These are phyloP conservation scores for Taiozyma onychis DNA, from an alignment of 1,139 yeast genomes.

Conservation along the genomic window DNA sequence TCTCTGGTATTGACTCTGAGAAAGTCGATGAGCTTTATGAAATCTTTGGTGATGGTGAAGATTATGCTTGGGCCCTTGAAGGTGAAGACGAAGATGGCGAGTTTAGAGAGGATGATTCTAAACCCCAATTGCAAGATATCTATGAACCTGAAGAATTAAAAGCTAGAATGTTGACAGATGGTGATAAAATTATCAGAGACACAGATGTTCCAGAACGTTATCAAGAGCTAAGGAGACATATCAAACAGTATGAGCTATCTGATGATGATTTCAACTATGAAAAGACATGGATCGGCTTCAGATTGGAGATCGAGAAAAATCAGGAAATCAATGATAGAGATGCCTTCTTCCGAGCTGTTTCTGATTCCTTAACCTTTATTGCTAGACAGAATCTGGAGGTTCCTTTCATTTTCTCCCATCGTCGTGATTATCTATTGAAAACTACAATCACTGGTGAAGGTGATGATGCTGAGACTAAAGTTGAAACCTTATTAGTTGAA, in stretches of 20 bases:
- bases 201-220: conserved; percentile 91
- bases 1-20: conserved; percentile 83
- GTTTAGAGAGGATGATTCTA: conserved; percentile 39
- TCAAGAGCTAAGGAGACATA: conserved; percentile 63
- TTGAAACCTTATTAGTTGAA: conserved; percentile 57
- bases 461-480: conserved; percentile 45
- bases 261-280: conserved; percentile 67
- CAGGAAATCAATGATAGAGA: conserved; percentile 26
- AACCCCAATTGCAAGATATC: conserved; percentile 73
- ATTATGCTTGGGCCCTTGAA: conserved; percentile 96
- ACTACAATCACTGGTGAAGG: conserved; percentile 47
- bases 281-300: conserved; percentile 71
- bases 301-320: conserved; percentile 47
- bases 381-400: conserved; percentile 81
- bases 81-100: conserved; percentile 66
- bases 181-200: conserved; percentile 81
- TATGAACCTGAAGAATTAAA: conserved; percentile 92
- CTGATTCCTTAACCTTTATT: conserved; percentile 72
- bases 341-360: conserved; percentile 68
- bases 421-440: conserved; percentile 76
- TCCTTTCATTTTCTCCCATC: conserved; percentile 94
- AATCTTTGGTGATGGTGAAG: conserved; percentile 95
- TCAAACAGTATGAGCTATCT: conserved; percentile 60
- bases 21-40: conserved; percentile 90
- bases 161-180: conserved; percentile 87